Conservation (phyloP, 2,329 filamentous ascomycete species). For the Penicillium sp. region DNA sequence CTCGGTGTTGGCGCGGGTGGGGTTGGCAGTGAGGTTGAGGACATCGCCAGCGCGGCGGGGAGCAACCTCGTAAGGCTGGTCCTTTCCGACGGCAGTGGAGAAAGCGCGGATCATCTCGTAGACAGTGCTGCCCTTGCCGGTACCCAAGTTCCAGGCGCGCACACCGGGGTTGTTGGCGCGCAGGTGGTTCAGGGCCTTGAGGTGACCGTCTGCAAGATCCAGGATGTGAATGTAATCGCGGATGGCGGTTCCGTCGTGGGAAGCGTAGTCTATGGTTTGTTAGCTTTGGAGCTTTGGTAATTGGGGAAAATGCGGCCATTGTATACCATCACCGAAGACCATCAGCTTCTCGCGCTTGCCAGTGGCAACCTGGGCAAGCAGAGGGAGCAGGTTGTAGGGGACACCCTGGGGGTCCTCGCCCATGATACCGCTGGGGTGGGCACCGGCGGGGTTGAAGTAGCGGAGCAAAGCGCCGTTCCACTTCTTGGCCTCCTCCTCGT, state of each 20-base stretch:
- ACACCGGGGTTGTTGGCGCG: slow-evolving; percentile 68
- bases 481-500: slow-evolving; percentile 64
- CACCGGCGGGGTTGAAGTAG: slow-evolving; percentile 97
- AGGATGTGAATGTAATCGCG: slow-evolving; percentile 73
- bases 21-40: slow-evolving; percentile 89
- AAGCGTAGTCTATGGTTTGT: slow-evolving; percentile 66
- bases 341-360: slow-evolving; percentile 91
- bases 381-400: slow-evolving; percentile 90
- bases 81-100: slow-evolving; percentile 76
- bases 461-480: slow-evolving; percentile 92
- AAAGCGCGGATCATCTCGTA: slow-evolving; percentile 98
- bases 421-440: slow-evolving; percentile 94
- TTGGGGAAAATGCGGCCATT: slow-evolving; percentile 5
- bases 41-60: slow-evolving; percentile 84
- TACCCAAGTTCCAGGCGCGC: slow-evolving; percentile 94
- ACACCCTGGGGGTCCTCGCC: slow-evolving; percentile 95
- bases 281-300: not conserved
- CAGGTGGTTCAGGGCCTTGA: slow-evolving; percentile 67
- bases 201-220: slow-evolving; percentile 52
- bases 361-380: slow-evolving; percentile 92
- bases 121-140: slow-evolving; percentile 90
- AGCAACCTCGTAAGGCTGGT: slow-evolving; percentile 83
- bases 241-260: slow-evolving; percentile 48
- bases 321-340: slow-evolving; percentile 86
- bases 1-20: slow-evolving; percentile 80